phyloP scores from a whole-genome alignment of 1,139 yeast genomes.

The Debaryomycetaceae sp. region DNA sequence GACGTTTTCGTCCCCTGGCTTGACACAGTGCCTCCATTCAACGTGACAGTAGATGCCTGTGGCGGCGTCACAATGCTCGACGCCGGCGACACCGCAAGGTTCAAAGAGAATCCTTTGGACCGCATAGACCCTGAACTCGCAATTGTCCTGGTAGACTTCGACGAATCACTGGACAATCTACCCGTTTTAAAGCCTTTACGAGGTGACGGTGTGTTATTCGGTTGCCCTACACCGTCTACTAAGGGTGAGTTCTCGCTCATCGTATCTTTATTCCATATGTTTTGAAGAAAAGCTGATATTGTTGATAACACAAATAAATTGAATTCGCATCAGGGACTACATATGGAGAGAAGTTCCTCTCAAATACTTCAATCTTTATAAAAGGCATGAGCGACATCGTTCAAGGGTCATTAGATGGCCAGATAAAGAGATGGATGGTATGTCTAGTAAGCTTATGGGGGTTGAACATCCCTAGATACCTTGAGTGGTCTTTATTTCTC shows the following conservation, averaged over 20 bases:
- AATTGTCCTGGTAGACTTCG: neutral
- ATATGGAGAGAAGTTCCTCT: neutral
- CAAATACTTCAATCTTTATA: too few relatives aligned
- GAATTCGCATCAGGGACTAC: neutral
- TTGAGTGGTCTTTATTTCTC: neutral
- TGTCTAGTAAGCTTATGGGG: neutral
- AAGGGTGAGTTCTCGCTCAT: neutral
- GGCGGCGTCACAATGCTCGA: neutral
- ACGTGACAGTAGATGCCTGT: neutral
- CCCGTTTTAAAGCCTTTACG: neutral
- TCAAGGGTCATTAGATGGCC: neutral
- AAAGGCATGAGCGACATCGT: neutral
- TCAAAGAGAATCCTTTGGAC: conserved; percentile 29
- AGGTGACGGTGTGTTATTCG: neutral
- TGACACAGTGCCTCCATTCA: too few relatives aligned
- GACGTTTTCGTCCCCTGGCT: neutral
- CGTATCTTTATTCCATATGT: neutral
- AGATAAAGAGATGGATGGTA: neutral
- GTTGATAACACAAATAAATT: neutral
- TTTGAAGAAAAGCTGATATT: neutral
- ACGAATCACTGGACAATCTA: neutral
- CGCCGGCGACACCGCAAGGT: conserved; percentile 30
- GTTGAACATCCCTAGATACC: neutral
- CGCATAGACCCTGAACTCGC: conserved; percentile 13
- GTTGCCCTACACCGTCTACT: neutral